These are phyloP conservation scores for Colletotrichum sp. DNA, from an alignment of 2,329 filamentous ascomycete species.

Conservation along the genomic window DNA sequence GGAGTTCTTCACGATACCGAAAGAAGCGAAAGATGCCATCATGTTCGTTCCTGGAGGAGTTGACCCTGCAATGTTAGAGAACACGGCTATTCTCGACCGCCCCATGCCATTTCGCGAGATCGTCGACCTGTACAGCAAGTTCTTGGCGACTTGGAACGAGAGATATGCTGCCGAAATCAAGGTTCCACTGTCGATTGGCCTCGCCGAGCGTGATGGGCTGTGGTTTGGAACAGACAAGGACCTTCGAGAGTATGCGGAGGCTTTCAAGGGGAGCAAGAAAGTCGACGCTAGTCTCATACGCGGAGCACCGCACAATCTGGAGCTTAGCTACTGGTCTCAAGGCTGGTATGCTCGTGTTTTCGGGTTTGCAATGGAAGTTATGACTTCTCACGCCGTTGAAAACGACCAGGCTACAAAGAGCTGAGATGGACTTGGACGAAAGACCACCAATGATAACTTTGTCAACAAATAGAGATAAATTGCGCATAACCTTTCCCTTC, in stretches of 20 bases:
- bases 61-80: conserved; percentile 17
- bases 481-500: background rate
- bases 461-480: background rate
- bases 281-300: conserved; percentile 20
- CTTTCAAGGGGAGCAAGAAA: conserved; percentile 20
- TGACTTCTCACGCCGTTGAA: background rate
- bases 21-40: conserved; percentile 14
- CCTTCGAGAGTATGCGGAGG: conserved; percentile 16
- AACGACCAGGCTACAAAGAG: background rate
- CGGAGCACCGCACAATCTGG: conserved; percentile 22
- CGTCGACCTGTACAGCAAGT: background rate
- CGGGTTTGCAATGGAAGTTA: conserved; percentile 23
- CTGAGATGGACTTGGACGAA: background rate
- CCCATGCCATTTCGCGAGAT: conserved; percentile 21
- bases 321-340: conserved; percentile 23
- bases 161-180: conserved; percentile 16
- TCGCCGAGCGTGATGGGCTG: conserved; percentile 24
- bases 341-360: conserved; percentile 26
- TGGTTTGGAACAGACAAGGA: conserved; percentile 22
- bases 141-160: conserved; percentile 11
- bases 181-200: conserved; percentile 23
- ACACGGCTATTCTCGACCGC: conserved; percentile 18
- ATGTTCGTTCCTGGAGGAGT: conserved; percentile 23
- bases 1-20: background rate
- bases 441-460: background rate